A percentile compares a stretch with the other conserved stretches of the same genome.
Evolutionary conservation across 176 grass and related monocot species (phyloP).

Genomic region (Themeda triandra): DNA sequence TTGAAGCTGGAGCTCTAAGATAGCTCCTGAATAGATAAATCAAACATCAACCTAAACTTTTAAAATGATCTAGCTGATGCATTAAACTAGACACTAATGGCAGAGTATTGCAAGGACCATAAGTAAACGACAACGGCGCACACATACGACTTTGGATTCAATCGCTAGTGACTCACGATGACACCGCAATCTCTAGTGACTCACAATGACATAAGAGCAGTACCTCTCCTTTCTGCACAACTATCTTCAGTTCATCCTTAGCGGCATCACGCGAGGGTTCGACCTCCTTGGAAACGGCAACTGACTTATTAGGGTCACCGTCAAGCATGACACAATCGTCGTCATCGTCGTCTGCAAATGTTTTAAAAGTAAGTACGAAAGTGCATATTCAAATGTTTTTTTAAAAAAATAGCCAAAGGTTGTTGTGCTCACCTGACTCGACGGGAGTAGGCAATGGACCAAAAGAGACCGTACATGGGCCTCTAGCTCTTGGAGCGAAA

Average conservation of each 20-base stretch:
- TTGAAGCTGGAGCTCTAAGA: constrained; percentile 2
- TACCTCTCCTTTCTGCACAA: constrained; percentile 86
- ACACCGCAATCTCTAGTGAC: background rate
- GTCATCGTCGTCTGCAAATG: constrained; percentile 15
- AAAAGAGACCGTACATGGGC: no score
- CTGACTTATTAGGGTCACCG: constrained; percentile 45
- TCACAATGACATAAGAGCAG: background rate
- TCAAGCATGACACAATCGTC: constrained; percentile 72
- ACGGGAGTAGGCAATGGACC: no score
- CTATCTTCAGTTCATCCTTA: constrained; percentile 59
- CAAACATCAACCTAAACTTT: constrained; percentile 5
- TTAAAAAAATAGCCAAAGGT: no score
- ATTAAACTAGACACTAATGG: background rate
- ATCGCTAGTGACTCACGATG: background rate
- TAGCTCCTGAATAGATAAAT: background rate
- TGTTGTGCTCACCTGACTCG: no score
- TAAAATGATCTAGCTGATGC: background rate
- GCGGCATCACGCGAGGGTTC: constrained; percentile 5
- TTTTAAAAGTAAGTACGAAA: no score
- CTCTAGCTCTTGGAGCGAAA: no score
- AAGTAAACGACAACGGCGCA: background rate
- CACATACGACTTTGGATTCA: background rate
- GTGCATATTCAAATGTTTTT: no score
- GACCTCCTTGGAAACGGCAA: background rate
- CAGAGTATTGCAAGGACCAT: background rate